A percentile compares a stretch with the other conserved stretches of the same genome.
Conservation (phyloP, 768 basidiomycete species). For the Coprinopsis strossmayeri region DNA sequence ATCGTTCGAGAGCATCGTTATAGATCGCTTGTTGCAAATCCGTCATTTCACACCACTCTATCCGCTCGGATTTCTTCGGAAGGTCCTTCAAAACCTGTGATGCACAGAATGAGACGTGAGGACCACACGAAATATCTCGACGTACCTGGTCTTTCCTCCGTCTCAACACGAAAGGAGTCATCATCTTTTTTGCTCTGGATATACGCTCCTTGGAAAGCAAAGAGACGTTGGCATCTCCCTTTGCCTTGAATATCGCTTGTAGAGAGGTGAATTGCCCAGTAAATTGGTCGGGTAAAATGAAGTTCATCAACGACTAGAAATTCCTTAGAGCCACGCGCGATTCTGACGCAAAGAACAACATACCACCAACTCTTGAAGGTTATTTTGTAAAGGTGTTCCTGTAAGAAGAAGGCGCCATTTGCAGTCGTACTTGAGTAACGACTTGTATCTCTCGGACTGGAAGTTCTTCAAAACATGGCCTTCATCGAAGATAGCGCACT, state of each 20-base stretch:
- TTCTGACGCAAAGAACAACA: conserved; percentile 20
- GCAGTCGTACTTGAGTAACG: conserved; percentile 77
- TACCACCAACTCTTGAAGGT: conserved; percentile 85
- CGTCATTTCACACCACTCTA: conserved; percentile 95
- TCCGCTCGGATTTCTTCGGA: conserved; percentile 86
- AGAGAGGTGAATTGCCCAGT: conserved; percentile 69
- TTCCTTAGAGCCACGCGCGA: conserved; percentile 4
- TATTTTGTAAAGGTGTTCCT: conserved; percentile 92
- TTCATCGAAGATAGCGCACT: conserved; percentile 96
- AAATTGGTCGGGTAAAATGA: conserved; percentile 92
- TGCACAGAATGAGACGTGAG: not conserved
- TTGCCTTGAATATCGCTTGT: conserved; percentile 94
- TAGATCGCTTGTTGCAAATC: conserved; percentile 77
- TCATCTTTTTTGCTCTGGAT: conserved; percentile 96
- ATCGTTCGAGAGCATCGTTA: conserved; percentile 76
- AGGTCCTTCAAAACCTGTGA: conserved; percentile 83
- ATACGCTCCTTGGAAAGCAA: conserved; percentile 90
- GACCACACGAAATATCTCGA: not conserved
- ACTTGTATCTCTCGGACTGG: conserved; percentile 92
- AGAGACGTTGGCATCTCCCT: conserved; percentile 84
- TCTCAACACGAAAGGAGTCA: conserved; percentile 98
- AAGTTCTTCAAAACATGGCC: conserved; percentile 97
- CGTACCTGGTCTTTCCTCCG: conserved; percentile 88
- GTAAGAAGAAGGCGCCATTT: conserved; percentile 91
- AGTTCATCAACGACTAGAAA: conserved; percentile 88